Evolutionary conservation across 179 eudicot species (phyloP).

Genomic region (Spergularia azorica): DNA sequence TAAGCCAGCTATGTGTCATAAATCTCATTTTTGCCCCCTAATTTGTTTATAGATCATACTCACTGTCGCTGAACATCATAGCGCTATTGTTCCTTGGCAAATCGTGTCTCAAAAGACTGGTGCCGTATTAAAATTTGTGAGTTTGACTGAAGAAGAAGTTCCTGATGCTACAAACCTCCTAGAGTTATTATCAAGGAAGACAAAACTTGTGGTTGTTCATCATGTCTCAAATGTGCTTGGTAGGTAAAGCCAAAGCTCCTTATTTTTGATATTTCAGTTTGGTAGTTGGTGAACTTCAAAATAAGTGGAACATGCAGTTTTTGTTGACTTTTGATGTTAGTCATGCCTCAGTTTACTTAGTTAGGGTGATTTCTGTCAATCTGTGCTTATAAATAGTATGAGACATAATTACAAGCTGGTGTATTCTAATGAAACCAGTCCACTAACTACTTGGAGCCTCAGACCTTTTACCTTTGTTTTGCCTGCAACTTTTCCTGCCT

Average conservation of each 20-base stretch:
- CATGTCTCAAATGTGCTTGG: conserved; percentile 93
- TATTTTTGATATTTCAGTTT: neutral
- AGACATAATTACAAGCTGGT: neutral
- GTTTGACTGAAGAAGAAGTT: conserved; percentile 69
- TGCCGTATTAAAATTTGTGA: conserved; percentile 70
- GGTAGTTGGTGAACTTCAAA: neutral
- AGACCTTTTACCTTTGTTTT: neutral
- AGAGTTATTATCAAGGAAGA: conserved; percentile 62
- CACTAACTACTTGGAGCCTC: neutral
- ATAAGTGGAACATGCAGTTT: conserved; percentile 1
- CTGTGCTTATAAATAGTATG: neutral
- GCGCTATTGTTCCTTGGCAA: conserved; percentile 99
- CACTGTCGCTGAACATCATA: conserved; percentile 95
- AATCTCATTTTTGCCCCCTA: neutral
- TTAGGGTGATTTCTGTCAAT: neutral
- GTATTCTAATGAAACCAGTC: neutral
- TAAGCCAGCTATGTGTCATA: neutral
- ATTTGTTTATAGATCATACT: conserved; percentile 59
- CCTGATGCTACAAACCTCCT: conserved; percentile 66
- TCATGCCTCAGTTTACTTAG: neutral
- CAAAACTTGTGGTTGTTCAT: conserved; percentile 82
- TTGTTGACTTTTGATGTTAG: neutral
- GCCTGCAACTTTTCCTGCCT: neutral
- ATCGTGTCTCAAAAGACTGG: conserved; percentile 84
- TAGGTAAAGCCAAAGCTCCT: conserved; percentile 28